These are phyloP conservation scores for Pseudofabraea citricarpa DNA, from an alignment of 2,329 filamentous ascomycete species.

Conservation along the genomic window DNA sequence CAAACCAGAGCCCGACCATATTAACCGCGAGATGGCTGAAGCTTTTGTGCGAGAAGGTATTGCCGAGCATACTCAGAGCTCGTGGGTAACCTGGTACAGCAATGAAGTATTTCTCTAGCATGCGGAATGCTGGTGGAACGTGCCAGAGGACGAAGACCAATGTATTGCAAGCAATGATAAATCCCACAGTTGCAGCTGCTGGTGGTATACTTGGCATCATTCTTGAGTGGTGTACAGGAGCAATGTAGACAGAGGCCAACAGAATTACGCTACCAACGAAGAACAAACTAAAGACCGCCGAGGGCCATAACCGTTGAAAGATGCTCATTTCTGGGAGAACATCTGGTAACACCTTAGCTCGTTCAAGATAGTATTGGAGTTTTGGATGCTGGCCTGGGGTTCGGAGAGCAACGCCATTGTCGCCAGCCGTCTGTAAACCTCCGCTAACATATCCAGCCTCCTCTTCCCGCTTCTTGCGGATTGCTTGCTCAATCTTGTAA, in stretches of 20 bases:
- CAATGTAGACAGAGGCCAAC: constrained; percentile 46
- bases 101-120: constrained; percentile 66
- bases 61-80: constrained; percentile 56
- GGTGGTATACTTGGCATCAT: constrained; percentile 58
- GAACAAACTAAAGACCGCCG: constrained; percentile 41
- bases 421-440: constrained; percentile 13
- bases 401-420: constrained; percentile 20
- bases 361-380: constrained; percentile 29
- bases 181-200: constrained; percentile 58
- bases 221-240: constrained; percentile 42
- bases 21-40: constrained; percentile 59
- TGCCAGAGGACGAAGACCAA: constrained; percentile 55
- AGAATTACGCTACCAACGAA: constrained; percentile 39
- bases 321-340: constrained; percentile 45
- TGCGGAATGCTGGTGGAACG: constrained; percentile 57
- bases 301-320: constrained; percentile 53
- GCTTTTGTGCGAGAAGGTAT: constrained; percentile 65
- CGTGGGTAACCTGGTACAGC: constrained; percentile 60
- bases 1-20: constrained; percentile 59
- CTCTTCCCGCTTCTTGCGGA: constrained; percentile 34
- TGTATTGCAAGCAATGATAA: constrained; percentile 56
- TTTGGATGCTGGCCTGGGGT: constrained; percentile 21
- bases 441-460: constrained; percentile 24
- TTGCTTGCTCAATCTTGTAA: constrained; percentile 40
- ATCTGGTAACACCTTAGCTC: constrained; percentile 45